Conservation (phyloP, 768 basidiomycete species). For the Phlebiopsis flavidoalba region DNA sequence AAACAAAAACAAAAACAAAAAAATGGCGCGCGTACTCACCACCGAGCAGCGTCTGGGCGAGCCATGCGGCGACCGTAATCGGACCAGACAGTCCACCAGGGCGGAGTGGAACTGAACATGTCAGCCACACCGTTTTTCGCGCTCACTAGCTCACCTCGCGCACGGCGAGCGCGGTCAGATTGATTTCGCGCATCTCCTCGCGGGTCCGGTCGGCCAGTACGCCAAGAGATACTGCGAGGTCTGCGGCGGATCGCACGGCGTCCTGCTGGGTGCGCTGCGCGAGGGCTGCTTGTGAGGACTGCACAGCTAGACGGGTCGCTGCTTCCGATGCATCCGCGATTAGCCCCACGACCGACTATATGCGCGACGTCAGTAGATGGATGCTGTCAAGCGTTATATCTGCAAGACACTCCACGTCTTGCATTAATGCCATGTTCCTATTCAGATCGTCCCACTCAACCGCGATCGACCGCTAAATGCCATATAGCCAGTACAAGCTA, state of each 20-base stretch:
- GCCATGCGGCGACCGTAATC: slow-evolving; percentile 7
- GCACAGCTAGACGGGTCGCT: slow-evolving; percentile 26
- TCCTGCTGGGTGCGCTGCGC: slow-evolving; percentile 33
- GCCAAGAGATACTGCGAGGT: slow-evolving; percentile 31
- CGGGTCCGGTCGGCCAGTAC: slow-evolving; percentile 35
- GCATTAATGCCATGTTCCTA: neutral
- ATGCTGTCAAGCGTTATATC: neutral
- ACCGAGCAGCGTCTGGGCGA: slow-evolving; percentile 13
- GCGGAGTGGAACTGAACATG: neutral
- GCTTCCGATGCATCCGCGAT: slow-evolving; percentile 11
- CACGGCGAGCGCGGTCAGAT: slow-evolving; percentile 34
- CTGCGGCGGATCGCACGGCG: slow-evolving; percentile 29
- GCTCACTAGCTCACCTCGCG: slow-evolving; percentile 24
- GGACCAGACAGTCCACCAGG: slow-evolving; percentile 11
- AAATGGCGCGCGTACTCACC: slow-evolving; percentile 11
- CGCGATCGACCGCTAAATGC: neutral
- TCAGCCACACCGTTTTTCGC: neutral
- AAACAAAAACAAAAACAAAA: no score
- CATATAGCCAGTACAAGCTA: neutral
- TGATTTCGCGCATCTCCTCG: slow-evolving; percentile 42
- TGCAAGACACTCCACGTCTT: neutral
- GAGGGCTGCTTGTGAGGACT: slow-evolving; percentile 26
- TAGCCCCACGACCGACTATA: neutral
- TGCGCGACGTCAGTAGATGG: neutral
- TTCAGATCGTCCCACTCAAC: neutral